Base-by-base conservation (phyloP, 176 grass and related monocot genomes). In the Tillandsia leiboldiana region DNA sequence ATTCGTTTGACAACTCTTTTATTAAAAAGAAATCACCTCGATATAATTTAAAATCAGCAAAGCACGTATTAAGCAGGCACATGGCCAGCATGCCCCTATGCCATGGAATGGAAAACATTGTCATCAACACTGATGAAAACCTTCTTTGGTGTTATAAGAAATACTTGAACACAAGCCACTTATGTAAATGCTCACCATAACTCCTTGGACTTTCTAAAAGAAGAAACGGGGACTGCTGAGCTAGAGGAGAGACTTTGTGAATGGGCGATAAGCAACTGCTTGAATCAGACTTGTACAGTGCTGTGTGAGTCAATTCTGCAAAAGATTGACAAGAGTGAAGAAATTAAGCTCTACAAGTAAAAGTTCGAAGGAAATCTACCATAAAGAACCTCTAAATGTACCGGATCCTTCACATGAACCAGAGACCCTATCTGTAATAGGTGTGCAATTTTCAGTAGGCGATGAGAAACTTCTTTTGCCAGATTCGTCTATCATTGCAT, bases 171-270 rank as follows among this genome's bases (percentile, higher is more conserved):
- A 59, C 14, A 59, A 59, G 54, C 5, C 20, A 59, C 54, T 59
- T 20, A 18, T 22, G 5, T 15, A 59, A 18, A 59, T 48, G 26
- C 86, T 89, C 90, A 94, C 86, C 86, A 80, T 12, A 70, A 66
- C 80, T 83, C 77, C 77, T 83, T 81, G 90, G 86, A 77, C 72
- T 75, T 65, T 77, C 86, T 65, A 75, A 66, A 54, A 75, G 20
- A 57, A 72, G 69, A 76, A 89, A 81, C 51, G 81, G 64, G 68
- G 71, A 29, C 63, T 49, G 5, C 69, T 89, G 90, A 77, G 65
- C 50, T 83, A 81, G 59, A 33, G 86, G 90, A 71, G 77, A 87
- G 72, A 79, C 47, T 58, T 77, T 69, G 82, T 58, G 65, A 86
- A 72, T 11, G 24, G 42, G 53, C 49, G 65, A 70, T 17, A 80